Evolutionary conservation across 1,139 yeast genomes (phyloP).

Genomic region (Candida sojae): DNA sequence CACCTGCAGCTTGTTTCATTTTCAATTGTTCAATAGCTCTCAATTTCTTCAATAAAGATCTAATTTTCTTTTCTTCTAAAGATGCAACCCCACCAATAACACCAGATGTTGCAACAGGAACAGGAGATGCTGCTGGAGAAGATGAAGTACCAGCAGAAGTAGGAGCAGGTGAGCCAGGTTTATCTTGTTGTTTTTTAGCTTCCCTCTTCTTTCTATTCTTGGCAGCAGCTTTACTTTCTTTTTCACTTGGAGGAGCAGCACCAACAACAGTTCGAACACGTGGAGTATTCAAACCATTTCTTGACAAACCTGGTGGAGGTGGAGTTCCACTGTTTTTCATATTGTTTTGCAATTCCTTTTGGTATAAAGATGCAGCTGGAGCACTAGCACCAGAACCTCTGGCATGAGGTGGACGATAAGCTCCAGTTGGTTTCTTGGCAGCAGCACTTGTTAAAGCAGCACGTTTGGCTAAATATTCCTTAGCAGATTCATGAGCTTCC

Average conservation of each 20-base stretch:
- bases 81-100: slow-evolving; percentile 66
- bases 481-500: slow-evolving; percentile 67
- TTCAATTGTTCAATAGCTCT: slow-evolving; percentile 92
- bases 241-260: slow-evolving; percentile 41
- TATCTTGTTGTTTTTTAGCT: slow-evolving; percentile 48
- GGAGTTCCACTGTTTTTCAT: slow-evolving; percentile 22
- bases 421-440: slow-evolving; percentile 68
- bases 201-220: slow-evolving; percentile 83
- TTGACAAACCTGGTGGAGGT: slow-evolving; percentile 19
- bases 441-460: slow-evolving; percentile 39
- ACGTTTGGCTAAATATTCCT: slow-evolving; percentile 53
- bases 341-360: slow-evolving; percentile 49
- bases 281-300: slow-evolving; percentile 23
- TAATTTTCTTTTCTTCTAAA: slow-evolving; percentile 86
- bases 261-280: slow-evolving; percentile 43
- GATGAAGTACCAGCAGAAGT: slow-evolving; percentile 13
- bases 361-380: slow-evolving; percentile 53
- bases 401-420: slow-evolving; percentile 96
- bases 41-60: slow-evolving; percentile 86
- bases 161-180: slow-evolving; percentile 14
- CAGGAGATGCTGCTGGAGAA: slow-evolving; percentile 19
- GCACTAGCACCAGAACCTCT: slow-evolving; percentile 47
- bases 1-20: slow-evolving; percentile 82
- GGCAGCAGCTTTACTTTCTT: slow-evolving; percentile 64
- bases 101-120: slow-evolving; percentile 17